Evolutionary conservation across 2,329 filamentous ascomycete genomes (phyloP).

Genomic region (Trichothecium roseum): DNA sequence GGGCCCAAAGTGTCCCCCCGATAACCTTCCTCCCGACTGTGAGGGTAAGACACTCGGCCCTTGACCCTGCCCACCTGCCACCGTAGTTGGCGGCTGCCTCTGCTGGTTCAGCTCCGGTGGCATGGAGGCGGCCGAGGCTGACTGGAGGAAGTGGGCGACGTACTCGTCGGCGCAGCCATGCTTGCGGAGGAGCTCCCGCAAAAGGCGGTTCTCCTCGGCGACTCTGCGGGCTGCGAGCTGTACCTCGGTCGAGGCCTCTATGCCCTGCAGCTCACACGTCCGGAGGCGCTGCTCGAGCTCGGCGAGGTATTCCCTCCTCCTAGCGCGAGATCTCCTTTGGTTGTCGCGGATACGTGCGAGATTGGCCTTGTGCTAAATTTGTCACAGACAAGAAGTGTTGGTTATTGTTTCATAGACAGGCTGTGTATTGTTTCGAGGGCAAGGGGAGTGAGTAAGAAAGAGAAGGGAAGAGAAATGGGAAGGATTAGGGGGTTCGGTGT

Average conservation of each 20-base stretch:
- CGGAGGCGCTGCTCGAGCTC: conserved; percentile 55
- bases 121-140: conserved; percentile 3
- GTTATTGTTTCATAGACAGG: conserved; percentile 1
- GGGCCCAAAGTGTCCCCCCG: conserved; percentile 2
- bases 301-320: conserved; percentile 62
- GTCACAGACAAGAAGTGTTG: conserved; percentile 1
- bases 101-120: background rate
- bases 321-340: conserved; percentile 63
- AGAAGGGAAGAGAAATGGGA: conserved; percentile 9
- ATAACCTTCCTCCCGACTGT: background rate
- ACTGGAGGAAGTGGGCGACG: conserved; percentile 33
- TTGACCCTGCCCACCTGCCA: too few relatives aligned
- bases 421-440: background rate
- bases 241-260: conserved; percentile 61
- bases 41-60: conserved; percentile 1
- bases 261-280: conserved; percentile 52
- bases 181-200: conserved; percentile 47
- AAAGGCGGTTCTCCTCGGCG: conserved; percentile 56
- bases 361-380: conserved; percentile 25
- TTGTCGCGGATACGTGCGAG: conserved; percentile 60
- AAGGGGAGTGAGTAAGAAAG: conserved; percentile 4
- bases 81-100: too few relatives aligned
- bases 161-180: conserved; percentile 47
- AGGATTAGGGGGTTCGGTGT: conserved; percentile 4
- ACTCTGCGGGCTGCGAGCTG: conserved; percentile 60